Evolutionary conservation across 495 filamentous ascomycete species (phyloP).

Genomic region (Penicillium alfredii): DNA sequence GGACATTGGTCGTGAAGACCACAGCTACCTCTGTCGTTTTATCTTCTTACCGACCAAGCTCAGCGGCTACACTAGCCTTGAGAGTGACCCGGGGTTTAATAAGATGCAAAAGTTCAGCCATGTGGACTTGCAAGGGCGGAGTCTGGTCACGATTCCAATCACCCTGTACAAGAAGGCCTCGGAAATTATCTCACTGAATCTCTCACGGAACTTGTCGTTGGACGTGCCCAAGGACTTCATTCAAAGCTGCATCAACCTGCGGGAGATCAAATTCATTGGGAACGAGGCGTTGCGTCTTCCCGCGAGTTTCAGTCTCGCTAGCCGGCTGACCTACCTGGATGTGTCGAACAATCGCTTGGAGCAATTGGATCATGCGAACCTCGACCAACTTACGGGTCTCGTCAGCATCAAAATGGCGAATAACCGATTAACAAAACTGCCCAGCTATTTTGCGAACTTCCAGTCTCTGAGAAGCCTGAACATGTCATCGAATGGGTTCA

Average conservation of each 20-base stretch:
- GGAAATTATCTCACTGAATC: conserved; percentile 91
- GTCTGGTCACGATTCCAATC: conserved; percentile 92
- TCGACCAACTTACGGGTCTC: conserved; percentile 64
- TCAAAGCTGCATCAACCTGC: conserved; percentile 79
- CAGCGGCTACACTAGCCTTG: conserved; percentile 62
- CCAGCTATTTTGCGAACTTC: conserved; percentile 74
- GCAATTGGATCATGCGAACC: conserved; percentile 73
- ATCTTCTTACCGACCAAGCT: conserved; percentile 85
- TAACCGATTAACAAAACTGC: conserved; percentile 73
- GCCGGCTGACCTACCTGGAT: conserved; percentile 78
- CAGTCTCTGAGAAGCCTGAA: conserved; percentile 72
- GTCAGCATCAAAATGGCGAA: conserved; percentile 90
- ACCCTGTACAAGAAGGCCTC: conserved; percentile 82
- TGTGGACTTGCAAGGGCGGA: conserved; percentile 86
- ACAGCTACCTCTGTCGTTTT: conserved; percentile 93
- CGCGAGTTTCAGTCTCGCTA: conserved; percentile 74
- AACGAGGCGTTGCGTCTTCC: conserved; percentile 90
- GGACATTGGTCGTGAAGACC: conserved; percentile 95
- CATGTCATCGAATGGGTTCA: conserved; percentile 86
- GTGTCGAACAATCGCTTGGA: conserved; percentile 91
- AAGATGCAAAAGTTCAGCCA: conserved; percentile 86
- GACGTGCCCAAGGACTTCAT: conserved; percentile 97
- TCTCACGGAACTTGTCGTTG: conserved; percentile 85
- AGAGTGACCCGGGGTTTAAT: conserved; percentile 71
- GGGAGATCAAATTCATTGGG: conserved; percentile 89